Base-by-base conservation (phyloP, 2,329 filamentous ascomycete genomes). In the Aureobasidium sp. region DNA sequence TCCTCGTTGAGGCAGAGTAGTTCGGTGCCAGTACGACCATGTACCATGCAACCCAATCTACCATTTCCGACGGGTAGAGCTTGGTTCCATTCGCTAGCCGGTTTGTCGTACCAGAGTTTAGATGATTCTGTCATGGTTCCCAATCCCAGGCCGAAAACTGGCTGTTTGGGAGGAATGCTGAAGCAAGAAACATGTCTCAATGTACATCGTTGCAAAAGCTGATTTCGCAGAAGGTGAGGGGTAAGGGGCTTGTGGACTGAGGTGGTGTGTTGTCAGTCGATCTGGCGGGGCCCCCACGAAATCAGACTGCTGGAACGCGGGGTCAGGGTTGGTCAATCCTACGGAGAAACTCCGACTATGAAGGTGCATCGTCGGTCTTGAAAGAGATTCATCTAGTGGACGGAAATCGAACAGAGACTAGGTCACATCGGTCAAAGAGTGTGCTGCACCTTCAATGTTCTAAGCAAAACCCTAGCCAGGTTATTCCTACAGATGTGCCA, bases 41-140 rank as follows among this genome's bases (percentile, higher is more conserved):
- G 76, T 10, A 80, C 68, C 77, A 81, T 79, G 15, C 70, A 73
- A 6, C 76, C 76, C 2, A 78, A 68, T 52, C 79, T 73, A 27
- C 79, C 79, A 66, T 81, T 81, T 11, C 79, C 79, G 53, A 82
- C 71, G 2, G 79, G 79, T 1, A 81, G 69, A 30, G 77, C 75
- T 62, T 76, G 69, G 57, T 73, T 69, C 74, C 75, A 78, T 62
- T 69, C 63, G 10, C n/a, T 27, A 21, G 62, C 62, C 3, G 62
- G 57, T 34, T n/a, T 37, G 6, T 63, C 61, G 61, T 70, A 74
- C 70, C 73, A 75, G 45, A 69, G 54, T 37, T 47, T 57, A 11
- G 42, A 57, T 2, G 41, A 45, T 47, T 45, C n/a, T 16, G 53
- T 11, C 53, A 57, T 57, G 32, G 21, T 50, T 16, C 3, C 7